phyloP scores from a whole-genome alignment of 83 land plant genomes.

The Larix sibirica region DNA sequence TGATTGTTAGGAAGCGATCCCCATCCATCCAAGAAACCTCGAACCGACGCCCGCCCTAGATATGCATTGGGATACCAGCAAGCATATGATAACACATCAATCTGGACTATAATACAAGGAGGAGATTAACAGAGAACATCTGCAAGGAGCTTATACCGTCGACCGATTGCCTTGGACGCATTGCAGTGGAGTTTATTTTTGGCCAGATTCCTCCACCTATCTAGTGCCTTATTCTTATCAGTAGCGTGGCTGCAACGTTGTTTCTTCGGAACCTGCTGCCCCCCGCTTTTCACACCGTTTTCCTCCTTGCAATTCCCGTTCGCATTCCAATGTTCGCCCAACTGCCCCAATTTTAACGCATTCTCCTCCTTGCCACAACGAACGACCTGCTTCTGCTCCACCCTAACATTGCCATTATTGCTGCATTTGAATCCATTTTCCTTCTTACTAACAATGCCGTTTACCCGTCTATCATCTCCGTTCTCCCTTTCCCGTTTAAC shows the following conservation, averaged over 20 bases:
- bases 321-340: neutral
- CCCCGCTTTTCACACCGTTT: neutral
- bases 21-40: neutral
- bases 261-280: neutral
- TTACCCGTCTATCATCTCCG: neutral
- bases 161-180: slow-evolving; percentile 9
- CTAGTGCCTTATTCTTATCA: slow-evolving; percentile 12
- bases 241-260: neutral
- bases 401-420: neutral
- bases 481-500: neutral
- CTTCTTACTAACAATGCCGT: neutral
- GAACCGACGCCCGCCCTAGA: neutral
- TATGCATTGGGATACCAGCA: neutral
- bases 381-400: neutral
- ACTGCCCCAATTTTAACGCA: neutral
- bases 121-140: slow-evolving; percentile 21
- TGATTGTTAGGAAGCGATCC: neutral
- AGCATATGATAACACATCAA: neutral
- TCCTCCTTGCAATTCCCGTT: neutral
- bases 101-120: neutral
- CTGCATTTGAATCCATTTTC: slow-evolving; percentile 1
- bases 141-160: slow-evolving; percentile 23
- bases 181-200: slow-evolving; percentile 9
- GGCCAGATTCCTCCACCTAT: slow-evolving; percentile 7
- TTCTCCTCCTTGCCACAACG: slow-evolving; percentile 1